These are phyloP conservation scores for Aeschynomene evenia DNA, from an alignment of 306 rosid species.

Conservation along the genomic window DNA sequence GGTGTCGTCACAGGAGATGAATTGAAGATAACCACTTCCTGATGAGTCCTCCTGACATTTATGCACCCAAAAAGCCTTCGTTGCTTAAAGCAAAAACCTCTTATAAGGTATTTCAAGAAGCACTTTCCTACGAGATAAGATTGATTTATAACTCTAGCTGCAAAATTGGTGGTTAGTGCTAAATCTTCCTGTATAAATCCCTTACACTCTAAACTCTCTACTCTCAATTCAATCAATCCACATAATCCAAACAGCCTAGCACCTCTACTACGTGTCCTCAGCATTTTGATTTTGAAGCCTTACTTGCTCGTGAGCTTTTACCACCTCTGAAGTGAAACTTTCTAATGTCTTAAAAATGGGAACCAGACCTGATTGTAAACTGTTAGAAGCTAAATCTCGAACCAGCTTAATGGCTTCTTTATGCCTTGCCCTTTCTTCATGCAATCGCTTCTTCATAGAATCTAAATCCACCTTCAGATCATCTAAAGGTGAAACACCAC, in stretches of 20 bases:
- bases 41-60: constrained; percentile 28
- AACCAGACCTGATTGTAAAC: constrained; percentile 76
- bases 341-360: constrained; percentile 88
- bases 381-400: constrained; percentile 72
- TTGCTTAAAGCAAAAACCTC: constrained; percentile 36
- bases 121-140: constrained; percentile 31
- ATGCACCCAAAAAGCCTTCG: constrained; percentile 33
- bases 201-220: constrained; percentile 7
- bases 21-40: constrained; percentile 32
- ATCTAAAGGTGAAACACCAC: constrained; percentile 81
- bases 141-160: constrained; percentile 43
- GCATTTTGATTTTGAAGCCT: constrained; percentile 51
- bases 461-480: constrained; percentile 89
- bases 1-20: constrained; percentile 44
- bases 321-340: constrained; percentile 75
- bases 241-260: constrained; percentile 7
- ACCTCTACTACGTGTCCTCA: constrained; percentile 23
- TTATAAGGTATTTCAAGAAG: constrained; percentile 15
- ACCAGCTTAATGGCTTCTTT: constrained; percentile 73
- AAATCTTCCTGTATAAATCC: constrained; percentile 22
- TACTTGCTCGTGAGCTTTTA: constrained; percentile 83
- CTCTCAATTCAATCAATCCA: constrained; percentile 32
- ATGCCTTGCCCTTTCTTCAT: constrained; percentile 80
- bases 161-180: constrained; percentile 47
- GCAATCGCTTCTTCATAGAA: constrained; percentile 66